Base-by-base conservation (phyloP, 768 basidiomycete genomes). In the Calocybe indica region DNA sequence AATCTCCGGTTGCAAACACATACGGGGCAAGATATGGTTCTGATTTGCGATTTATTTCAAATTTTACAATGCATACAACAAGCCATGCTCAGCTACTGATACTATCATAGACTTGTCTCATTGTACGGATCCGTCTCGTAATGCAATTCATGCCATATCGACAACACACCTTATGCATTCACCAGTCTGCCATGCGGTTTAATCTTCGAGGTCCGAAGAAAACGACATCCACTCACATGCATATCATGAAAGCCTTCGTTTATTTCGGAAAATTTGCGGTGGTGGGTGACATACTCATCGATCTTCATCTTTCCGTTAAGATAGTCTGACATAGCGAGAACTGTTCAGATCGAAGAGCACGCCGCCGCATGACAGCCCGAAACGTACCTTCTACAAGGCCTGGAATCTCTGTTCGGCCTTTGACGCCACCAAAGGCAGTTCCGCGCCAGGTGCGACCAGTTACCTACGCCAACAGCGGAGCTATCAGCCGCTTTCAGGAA, bases 401-500 rank as follows among this genome's bases (percentile, higher is more conserved):
- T 38, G 94, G 94, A 37, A 97, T 73, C 68, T 98, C 95, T 12
- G 94, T 92, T 48, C 96, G 82, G 33, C 95, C 96, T 72, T 98
- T 98, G 55, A 99, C 94, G 45, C 96, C 96, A 47, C 96, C 96
- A 59, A 98, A 99, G 2, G 96, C 96, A 33, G 80, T 74, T 38
- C 96, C 96, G 59, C 92, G 85, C 96, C 96, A 98, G 40, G 82
- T 86, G 43, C 93, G 83, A 41, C 92, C 92, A 50, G 92, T 92
- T 29, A 93, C 85, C 69, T 87, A 74, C 36, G 56, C 55, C 48
- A 59, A 53, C 43, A 51, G 42, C 22, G n/a, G 28, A 32, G 12
- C 30, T 31, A 8, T 43, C 11, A 30, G 29, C 11, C 31, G 35
- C 42, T 8, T 3, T 31, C 22, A 7, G 39, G 40, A 7, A 41